Evolutionary conservation across 1,284 basidiomycete genomes (phyloP), one percentile per base, ranked within the genome.

Genomic region (Puccinia horiana): DNA sequence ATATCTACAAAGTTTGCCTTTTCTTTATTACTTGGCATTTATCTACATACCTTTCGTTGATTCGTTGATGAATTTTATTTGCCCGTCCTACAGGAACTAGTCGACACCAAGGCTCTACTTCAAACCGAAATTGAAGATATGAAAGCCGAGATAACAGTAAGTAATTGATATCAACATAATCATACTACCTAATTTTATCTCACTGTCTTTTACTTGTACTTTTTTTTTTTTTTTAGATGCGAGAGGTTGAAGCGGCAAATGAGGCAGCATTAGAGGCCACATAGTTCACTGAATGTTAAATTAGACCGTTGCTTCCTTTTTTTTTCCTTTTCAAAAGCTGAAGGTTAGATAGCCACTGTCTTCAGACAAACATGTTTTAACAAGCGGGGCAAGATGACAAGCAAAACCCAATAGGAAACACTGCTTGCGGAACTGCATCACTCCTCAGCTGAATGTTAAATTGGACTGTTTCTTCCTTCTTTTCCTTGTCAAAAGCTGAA

Each of bases 1-100:
- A 54, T 35, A 79, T 32, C 29, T 79, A 79, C 61, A 79, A 79
- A 65, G 77, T 79, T 69, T 23, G 77, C n/a, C 37, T 65, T 65
- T 49, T 26, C 26, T 35, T n/a, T 5, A 35, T 42, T 29, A 56
- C 44, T n/a, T 52, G 44, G 9, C 29, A 26, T 52, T n/a, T 20
- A 47, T 52, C 35, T 52, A 40, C n/a, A 12, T 52, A 18, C 9
- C 35, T 72, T 47, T 18, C 16, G 54, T 47, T 76, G 56, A 40
- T 47, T 18, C 16, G 54, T 47, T 76, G 56, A 40, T 40, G 23
- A 26, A 47, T 37, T 20, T 67, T 67, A 12, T 65, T 65, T 44
- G 5, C 42, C 3, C 18, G 32, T 65, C 32, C 32, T 29, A 18
- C 35, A 79, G 77, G 77, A 69, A 70, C 63, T 79, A 26, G 23